phyloP scores from a whole-genome alignment of 805 yeast genomes.

The Sugiyamaella lignohabitans region DNA sequence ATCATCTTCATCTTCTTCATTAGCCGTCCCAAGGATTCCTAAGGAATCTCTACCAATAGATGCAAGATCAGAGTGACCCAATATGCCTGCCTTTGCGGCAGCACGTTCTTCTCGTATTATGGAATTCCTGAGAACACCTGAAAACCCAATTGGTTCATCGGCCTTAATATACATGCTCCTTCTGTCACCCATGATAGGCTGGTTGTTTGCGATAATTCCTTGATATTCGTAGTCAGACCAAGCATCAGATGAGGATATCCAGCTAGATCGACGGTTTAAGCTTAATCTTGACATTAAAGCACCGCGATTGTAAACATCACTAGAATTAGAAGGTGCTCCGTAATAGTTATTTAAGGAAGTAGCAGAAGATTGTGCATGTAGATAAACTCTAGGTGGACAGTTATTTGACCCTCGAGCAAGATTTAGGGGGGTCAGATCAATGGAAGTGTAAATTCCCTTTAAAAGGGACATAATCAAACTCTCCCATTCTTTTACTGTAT shows the following conservation, averaged over 20 bases:
- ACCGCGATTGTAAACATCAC: neutral
- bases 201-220: conserved; percentile 9
- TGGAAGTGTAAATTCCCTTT: conserved; percentile 20
- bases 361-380: conserved; percentile 18
- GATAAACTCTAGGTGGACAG: conserved; percentile 6
- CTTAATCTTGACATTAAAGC: conserved; percentile 4
- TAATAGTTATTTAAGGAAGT: conserved; percentile 7
- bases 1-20: neutral
- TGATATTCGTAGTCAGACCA: conserved; percentile 21
- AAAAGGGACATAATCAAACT: conserved; percentile 14
- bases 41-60: too few species aligned
- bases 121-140: conserved; percentile 23
- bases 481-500: conserved; percentile 21
- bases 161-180: conserved; percentile 5
- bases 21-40: too few species aligned
- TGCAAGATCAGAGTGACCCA: neutral
- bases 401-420: conserved; percentile 12
- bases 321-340: neutral
- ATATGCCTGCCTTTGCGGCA: neutral
- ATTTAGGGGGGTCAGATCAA: conserved; percentile 21
- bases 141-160: conserved; percentile 22
- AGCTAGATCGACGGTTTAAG: conserved; percentile 16
- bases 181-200: neutral
- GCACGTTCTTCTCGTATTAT: conserved; percentile 22
- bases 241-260: conserved; percentile 15